Evolutionary conservation across 345 rosid species (phyloP), one percentile per base, ranked within the genome.

Genomic region (Fremontodendron californicum): DNA sequence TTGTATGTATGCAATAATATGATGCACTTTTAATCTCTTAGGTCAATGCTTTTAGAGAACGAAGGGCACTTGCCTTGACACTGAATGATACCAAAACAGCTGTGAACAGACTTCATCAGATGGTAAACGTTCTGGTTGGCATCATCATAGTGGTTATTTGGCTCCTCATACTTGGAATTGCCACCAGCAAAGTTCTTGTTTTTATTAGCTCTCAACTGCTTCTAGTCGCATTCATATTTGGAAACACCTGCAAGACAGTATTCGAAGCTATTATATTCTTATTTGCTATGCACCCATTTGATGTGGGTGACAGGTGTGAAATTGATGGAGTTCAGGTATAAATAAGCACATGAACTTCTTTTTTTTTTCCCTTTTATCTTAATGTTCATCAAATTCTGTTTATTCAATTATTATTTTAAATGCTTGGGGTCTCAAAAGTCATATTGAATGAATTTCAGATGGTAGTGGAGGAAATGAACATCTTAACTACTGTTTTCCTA

Each of bases 381-480:
- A 71, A 54, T 13, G 7, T 19, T 73, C 27, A 43, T 43, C 3
- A 23, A 37, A 54, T 40, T 74, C 49, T 67, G 37, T 27, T 31
- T 58, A 57, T 31, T 21, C 1, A 4, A 43, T 6, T 31, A 49
- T 57, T 46, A 0, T 15, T 15, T 11, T 40, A 48, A 48, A 21
- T 35, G 31, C 31, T 46, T 42, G 19, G 15, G 43, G 23, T 42
- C 27, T 75, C 21, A 64, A 42, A 58, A 42, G 33, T 21, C 33
- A 33, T 29, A 9, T 21, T 37, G 15, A 58, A 77, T 40, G 23
- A 75, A 62, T 75, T 58, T 19, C 80, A 94, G 98, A 18, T 93
- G 92, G 49, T 93, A 27, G 98, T 94, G 72, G 98, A 94, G 81
- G 98, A 94, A 85, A 94, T 94, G 97, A 93, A 93, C 86, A 94